These are phyloP conservation scores for Salvia rosmarinus DNA, from an alignment of 257 asterid species.

Conservation along the genomic window DNA sequence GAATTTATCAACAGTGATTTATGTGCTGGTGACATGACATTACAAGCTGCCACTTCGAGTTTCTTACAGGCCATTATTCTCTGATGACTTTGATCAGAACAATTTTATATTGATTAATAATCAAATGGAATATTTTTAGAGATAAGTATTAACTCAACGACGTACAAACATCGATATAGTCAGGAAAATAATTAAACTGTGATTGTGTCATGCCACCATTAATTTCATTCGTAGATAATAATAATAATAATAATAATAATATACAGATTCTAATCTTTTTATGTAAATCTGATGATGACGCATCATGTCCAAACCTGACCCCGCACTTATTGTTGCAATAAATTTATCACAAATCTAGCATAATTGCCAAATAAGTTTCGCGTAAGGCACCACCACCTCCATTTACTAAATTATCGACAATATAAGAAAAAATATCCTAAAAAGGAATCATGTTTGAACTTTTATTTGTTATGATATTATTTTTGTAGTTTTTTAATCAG, in stretches of 20 bases:
- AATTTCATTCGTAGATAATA: neutral
- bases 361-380: neutral
- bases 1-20: neutral
- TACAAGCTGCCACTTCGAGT: slow-evolving; percentile 34
- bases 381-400: too few species aligned
- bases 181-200: neutral
- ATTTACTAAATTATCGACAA: too few species aligned
- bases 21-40: slow-evolving; percentile 14
- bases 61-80: slow-evolving; percentile 23
- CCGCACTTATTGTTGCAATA: neutral
- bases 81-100: slow-evolving; percentile 1
- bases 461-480: too few species aligned
- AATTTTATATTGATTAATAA: slow-evolving; percentile 13
- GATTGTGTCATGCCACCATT: slow-evolving; percentile 6
- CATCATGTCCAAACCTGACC: neutral
- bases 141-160: slow-evolving; percentile 5
- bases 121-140: neutral
- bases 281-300: neutral
- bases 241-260: neutral
- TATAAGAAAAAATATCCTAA: too few species aligned
- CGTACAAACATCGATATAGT: neutral
- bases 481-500: too few species aligned
- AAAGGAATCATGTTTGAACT: too few species aligned
- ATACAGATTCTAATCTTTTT: neutral
- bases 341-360: neutral